phyloP scores from a whole-genome alignment of 1,139 yeast species.

The Yamadazyma siamensis region DNA sequence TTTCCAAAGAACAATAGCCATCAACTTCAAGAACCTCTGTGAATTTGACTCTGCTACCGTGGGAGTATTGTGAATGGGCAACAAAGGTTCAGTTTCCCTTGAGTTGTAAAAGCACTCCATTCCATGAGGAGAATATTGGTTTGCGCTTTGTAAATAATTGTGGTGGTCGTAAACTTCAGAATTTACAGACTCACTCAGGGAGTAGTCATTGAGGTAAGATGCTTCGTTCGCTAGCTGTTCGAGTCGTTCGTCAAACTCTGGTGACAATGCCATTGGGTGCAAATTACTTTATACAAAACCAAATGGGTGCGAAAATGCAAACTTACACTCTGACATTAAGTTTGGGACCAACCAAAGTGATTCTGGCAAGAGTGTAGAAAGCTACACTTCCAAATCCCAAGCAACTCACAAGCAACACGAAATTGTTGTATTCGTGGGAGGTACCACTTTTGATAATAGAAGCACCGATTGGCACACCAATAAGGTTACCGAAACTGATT shows the following conservation, averaged over 20 bases:
- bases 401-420: constrained; percentile 22
- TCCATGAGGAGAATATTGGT: not conserved
- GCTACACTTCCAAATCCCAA: constrained; percentile 19
- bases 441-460: constrained; percentile 41
- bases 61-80: constrained; percentile 9
- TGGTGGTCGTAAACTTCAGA: constrained; percentile 4
- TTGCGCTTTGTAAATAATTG: not conserved
- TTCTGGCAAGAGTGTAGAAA: constrained; percentile 21
- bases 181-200: constrained; percentile 8
- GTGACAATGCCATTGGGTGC: constrained; percentile 5
- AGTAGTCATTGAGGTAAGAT: constrained; percentile 12
- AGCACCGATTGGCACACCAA: constrained; percentile 51
- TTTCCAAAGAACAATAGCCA: constrained; percentile 7
- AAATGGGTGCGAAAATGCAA: not conserved
- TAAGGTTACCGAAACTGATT: constrained; percentile 34
- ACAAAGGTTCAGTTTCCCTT: constrained; percentile 11
- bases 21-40: not conserved
- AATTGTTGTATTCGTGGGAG: constrained; percentile 20
- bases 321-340: constrained; percentile 17
- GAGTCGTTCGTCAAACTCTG: constrained; percentile 5
- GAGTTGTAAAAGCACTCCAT: not conserved
- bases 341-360: constrained; percentile 19
- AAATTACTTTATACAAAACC: not conserved
- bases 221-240: constrained; percentile 14
- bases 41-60: not conserved